These are phyloP conservation scores for Trifolium dubium DNA, from an alignment of 306 rosid species.

Conservation along the genomic window DNA sequence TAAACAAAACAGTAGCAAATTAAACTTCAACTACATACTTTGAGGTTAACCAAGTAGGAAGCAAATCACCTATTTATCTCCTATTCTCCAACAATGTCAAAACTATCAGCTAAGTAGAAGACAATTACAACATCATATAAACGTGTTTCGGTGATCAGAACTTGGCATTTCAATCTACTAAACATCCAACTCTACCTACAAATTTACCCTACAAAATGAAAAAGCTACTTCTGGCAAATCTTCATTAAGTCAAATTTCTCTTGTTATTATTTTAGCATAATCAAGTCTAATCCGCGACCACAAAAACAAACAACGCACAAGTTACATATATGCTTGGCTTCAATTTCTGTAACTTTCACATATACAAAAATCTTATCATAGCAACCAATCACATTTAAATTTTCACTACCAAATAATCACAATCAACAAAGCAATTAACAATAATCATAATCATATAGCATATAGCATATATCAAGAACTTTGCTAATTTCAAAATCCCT, in stretches of 20 bases:
- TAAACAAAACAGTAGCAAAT: conserved; percentile 15
- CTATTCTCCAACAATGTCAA: neutral
- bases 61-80: neutral
- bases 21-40: conserved; percentile 1
- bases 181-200: conserved; percentile 20
- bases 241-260: neutral
- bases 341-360: conserved; percentile 5
- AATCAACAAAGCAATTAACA: conserved; percentile 26
- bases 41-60: conserved; percentile 6
- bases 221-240: conserved; percentile 1
- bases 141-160: neutral
- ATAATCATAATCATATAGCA: neutral
- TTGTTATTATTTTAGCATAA: neutral
- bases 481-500: neutral
- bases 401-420: neutral
- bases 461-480: neutral
- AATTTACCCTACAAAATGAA: neutral
- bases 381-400: conserved; percentile 3
- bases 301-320: neutral
- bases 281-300: neutral
- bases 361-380: neutral
- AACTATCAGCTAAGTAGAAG: neutral
- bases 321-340: neutral
- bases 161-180: conserved; percentile 11
- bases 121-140: neutral